These are phyloP conservation scores for Blumeriella jaapii DNA, from an alignment of 2,329 filamentous ascomycete genomes.

Conservation along the genomic window DNA sequence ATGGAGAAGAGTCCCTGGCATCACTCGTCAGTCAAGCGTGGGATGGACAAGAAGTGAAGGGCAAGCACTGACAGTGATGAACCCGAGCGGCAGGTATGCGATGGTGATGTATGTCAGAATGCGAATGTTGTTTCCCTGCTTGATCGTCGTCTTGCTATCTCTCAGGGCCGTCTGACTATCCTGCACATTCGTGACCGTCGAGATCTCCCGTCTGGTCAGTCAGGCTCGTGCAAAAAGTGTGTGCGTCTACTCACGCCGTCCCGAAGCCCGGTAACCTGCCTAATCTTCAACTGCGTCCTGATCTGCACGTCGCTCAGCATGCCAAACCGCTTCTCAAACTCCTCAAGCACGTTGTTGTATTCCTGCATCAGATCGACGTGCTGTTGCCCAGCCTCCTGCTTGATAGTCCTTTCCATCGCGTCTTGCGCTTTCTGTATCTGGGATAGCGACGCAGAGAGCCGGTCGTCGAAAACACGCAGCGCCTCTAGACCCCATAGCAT, in stretches of 20 bases:
- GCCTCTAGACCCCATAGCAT: slow-evolving; percentile 18
- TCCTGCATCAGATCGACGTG: slow-evolving; percentile 13
- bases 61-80: slow-evolving; percentile 33
- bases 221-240: background rate
- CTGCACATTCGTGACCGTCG: slow-evolving; percentile 15
- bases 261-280: slow-evolving; percentile 13
- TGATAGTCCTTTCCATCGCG: slow-evolving; percentile 11
- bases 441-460: slow-evolving; percentile 11
- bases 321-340: slow-evolving; percentile 17
- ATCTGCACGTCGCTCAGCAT: slow-evolving; percentile 13
- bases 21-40: background rate
- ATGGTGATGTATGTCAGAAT: slow-evolving; percentile 48
- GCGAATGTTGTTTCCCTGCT: slow-evolving; percentile 50
- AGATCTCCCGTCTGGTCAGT: slow-evolving; percentile 10
- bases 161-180: slow-evolving; percentile 29
- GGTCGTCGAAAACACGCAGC: slow-evolving; percentile 14
- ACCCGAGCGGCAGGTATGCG: slow-evolving; percentile 47
- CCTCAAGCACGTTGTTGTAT: slow-evolving; percentile 14
- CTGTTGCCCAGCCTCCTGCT: slow-evolving; percentile 12
- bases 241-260: slow-evolving; percentile 10
- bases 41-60: background rate
- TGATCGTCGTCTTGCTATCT: slow-evolving; percentile 47
- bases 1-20: slow-evolving; percentile 11
- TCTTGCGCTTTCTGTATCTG: slow-evolving; percentile 16
- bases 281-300: slow-evolving; percentile 13